Base-by-base conservation (phyloP, 2,329 filamentous ascomycete species). In the Fusarium penzigii region DNA sequence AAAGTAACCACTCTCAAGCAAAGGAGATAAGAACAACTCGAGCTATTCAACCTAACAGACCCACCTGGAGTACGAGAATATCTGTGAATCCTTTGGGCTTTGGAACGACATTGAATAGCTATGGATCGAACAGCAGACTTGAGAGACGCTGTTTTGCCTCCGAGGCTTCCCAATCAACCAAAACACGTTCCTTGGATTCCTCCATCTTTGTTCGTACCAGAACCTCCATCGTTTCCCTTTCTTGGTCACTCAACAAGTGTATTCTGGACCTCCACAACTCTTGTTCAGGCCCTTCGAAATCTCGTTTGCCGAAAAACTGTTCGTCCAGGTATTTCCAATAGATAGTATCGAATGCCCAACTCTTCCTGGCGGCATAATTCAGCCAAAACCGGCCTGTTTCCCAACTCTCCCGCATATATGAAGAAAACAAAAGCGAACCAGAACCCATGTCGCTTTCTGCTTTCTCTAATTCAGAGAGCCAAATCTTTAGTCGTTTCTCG, bases 241-340 rank as follows among this genome's bases (percentile, higher is more conserved):
- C 65, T 17, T 63, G 48, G 12, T 59, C 42, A 17, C 42, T 65
- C 38, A 73, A 49, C 10, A 72, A 45, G 49, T 67, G 43, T 10
- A 68, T 29, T 36, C 68, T 64, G 11, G 61, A 56, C 51, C 64
- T 69, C 65, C 63, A 72, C 12, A 68, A 46, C 5, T 65, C 55
- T 6, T 66, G 42, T 32, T 17, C 47, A 1, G 49, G 17, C 9
- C 61, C 25, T 12, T 42, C 52, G 2, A 40, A 42, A 9, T 52
- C 47, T 36, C 65, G 46, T 39, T 55, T 17, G 36, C 60, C 55
- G 20, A 71, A 74, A 45, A 65, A 72, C 6, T 48, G 61, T 55
- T 69, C 59, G 44, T 74, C 71, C 10, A 75, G 51, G 43, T 55
- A 70, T 43, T 62, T 70, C 72, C 71, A 75, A 48, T 55, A 75